Percentiles rank a stretch among this genome's conserved stretches.
Evolutionary conservation across 2,329 filamentous ascomycete species (phyloP).

Genomic region (Drechslerella coelobrocha): DNA sequence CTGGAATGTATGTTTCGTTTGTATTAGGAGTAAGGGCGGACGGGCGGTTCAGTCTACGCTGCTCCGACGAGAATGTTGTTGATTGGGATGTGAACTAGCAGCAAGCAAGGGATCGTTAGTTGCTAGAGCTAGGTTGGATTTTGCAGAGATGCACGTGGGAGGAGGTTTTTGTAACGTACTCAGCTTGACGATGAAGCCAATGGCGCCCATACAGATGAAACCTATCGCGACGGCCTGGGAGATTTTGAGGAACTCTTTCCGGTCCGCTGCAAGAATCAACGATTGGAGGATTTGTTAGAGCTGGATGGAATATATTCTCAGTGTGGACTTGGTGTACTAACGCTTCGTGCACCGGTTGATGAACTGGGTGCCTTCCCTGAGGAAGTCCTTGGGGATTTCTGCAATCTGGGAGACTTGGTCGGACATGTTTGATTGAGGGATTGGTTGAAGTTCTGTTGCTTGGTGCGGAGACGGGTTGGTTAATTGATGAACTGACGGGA

Average conservation of each 20-base stretch:
- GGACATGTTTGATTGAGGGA: too few relatives aligned
- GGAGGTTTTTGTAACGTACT: constrained; percentile 55
- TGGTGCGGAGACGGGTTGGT: not conserved
- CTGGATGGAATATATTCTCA: not conserved
- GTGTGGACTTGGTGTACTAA: constrained; percentile 56
- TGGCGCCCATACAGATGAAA: constrained; percentile 64
- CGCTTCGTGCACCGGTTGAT: constrained; percentile 70
- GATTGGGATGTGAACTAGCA: constrained; percentile 62
- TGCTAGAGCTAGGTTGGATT: not conserved
- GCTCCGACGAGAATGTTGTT: constrained; percentile 63
- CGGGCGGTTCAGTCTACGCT: constrained; percentile 15
- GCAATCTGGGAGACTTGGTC: constrained; percentile 74
- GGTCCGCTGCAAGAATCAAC: constrained; percentile 56
- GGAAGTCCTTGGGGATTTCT: constrained; percentile 72
- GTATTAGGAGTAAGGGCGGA: not conserved
- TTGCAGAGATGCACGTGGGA: not conserved
- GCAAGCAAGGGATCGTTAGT: constrained; percentile 8
- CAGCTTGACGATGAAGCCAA: constrained; percentile 64
- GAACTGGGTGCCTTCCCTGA: constrained; percentile 69
- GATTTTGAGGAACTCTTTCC: constrained; percentile 61
- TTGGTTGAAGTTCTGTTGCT: too few relatives aligned
- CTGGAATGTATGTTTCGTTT: too few relatives aligned
- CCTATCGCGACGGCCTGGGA: constrained; percentile 64
- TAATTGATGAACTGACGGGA: not conserved
- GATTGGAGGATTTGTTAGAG: not conserved